Conservation (phyloP, 176 grass and related monocot species). For the Musa itinerans region DNA sequence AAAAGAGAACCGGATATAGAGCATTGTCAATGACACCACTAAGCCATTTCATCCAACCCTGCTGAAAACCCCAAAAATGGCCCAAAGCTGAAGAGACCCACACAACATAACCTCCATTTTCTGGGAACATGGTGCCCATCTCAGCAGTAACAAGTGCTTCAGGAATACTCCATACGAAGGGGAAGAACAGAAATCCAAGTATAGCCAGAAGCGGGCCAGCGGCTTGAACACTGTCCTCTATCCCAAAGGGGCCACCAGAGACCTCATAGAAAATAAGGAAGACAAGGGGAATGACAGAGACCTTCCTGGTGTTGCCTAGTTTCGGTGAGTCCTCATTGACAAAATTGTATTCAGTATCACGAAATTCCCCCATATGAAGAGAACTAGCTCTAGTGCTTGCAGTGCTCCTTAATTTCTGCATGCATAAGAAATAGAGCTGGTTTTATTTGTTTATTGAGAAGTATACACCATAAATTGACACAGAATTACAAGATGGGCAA, state of each 20-base stretch:
- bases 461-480: neutral
- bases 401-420: neutral
- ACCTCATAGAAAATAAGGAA: conserved; percentile 84
- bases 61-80: conserved; percentile 52
- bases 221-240: conserved; percentile 55
- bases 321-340: neutral
- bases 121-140: conserved; percentile 58
- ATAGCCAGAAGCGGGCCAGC: conserved; percentile 44
- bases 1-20: conserved; percentile 56
- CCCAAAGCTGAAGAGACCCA: conserved; percentile 70
- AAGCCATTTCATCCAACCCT: conserved; percentile 68
- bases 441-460: neutral
- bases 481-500: neutral
- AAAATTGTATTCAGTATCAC: neutral
- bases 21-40: conserved; percentile 52
- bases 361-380: neutral
- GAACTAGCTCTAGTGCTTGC: neutral
- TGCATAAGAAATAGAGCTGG: neutral
- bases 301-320: conserved; percentile 33
- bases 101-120: conserved; percentile 65
- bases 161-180: conserved; percentile 72
- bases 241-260: conserved; percentile 63
- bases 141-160: conserved; percentile 71
- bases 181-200: conserved; percentile 60
- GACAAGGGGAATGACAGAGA: conserved; percentile 48